Conservation (phyloP, 2,329 filamentous ascomycete genomes). For the Aureobasidium musti region DNA sequence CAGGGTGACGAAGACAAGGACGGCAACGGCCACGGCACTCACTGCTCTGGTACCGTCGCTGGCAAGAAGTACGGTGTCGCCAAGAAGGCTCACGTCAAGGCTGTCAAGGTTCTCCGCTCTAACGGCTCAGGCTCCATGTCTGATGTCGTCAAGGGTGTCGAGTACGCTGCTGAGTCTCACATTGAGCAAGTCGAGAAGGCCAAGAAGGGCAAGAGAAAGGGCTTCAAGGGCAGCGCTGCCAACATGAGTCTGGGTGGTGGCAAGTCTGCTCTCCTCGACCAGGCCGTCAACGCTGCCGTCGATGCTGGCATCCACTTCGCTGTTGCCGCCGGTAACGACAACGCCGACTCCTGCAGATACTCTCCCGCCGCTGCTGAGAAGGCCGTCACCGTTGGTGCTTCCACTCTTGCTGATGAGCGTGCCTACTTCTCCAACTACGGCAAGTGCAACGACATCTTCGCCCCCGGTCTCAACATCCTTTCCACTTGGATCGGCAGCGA, state of each 20-base stretch:
- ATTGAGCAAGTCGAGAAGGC: constrained; percentile 71
- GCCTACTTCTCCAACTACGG: constrained; percentile 99
- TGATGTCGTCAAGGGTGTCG: constrained; percentile 97
- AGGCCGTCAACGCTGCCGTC: constrained; percentile 91
- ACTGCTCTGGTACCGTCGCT: constrained; percentile 97
- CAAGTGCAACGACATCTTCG: constrained; percentile 99
- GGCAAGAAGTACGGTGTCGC: constrained; percentile 99
- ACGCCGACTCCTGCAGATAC: constrained; percentile 99
- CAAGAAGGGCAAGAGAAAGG: constrained; percentile 87
- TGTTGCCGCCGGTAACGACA: constrained; percentile 97
- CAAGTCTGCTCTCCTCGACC: constrained; percentile 89
- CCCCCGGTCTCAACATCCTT: constrained; percentile 91
- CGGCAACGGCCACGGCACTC: constrained; percentile 97
- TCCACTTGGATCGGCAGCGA: constrained; percentile 99
- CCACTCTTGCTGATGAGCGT: constrained; percentile 88
- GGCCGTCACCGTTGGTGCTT: constrained; percentile 94
- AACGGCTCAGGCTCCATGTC: constrained; percentile 99
- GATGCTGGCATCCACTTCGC: constrained; percentile 93
- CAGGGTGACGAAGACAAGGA: constrained; percentile 79
- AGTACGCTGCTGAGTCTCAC: constrained; percentile 86
- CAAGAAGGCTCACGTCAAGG: constrained; percentile 96
- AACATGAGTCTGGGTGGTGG: constrained; percentile 99
- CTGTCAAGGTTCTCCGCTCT: constrained; percentile 96
- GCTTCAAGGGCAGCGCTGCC: constrained; percentile 97
- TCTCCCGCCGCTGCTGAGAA: constrained; percentile 90